These are phyloP conservation scores for Drosera capensis DNA, from an alignment of 148 eudicot species.

Conservation along the genomic window DNA sequence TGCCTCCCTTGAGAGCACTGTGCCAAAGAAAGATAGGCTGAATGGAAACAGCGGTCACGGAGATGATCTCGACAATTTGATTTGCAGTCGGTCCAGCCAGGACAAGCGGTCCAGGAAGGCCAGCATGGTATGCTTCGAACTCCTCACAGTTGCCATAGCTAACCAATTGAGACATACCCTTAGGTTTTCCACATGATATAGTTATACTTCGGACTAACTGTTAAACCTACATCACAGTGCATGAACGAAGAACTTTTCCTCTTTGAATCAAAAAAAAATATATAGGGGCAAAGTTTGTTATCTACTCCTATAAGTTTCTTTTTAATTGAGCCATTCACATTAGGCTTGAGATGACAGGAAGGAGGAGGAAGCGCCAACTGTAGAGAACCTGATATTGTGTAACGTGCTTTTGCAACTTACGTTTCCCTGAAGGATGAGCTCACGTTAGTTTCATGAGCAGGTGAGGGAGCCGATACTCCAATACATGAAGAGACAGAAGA, in stretches of 20 bases:
- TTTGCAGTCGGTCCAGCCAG: conserved; percentile 49
- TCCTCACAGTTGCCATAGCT: background rate
- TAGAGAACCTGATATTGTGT: too few relatives aligned
- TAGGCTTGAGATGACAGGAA: too few relatives aligned
- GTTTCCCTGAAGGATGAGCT: too few relatives aligned
- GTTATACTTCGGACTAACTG: too few relatives aligned
- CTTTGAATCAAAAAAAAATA: too few relatives aligned
- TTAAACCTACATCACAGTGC: background rate
- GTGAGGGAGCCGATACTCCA: conserved; percentile 84
- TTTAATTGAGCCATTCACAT: too few relatives aligned
- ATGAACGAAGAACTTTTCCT: background rate
- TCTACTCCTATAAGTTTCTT: too few relatives aligned
- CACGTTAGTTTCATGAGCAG: conserved; percentile 16
- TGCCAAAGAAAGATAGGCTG: conserved; percentile 29
- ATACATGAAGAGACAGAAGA: conserved; percentile 59
- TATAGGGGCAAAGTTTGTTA: too few relatives aligned
- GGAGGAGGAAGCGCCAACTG: too few relatives aligned
- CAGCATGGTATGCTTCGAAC: conserved; percentile 49
- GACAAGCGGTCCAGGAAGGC: conserved; percentile 64
- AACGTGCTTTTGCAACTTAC: too few relatives aligned
- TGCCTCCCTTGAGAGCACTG: conserved; percentile 69
- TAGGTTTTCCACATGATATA: too few relatives aligned
- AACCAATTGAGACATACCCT: background rate
- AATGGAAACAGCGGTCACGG: conserved; percentile 14
- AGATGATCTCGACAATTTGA: conserved; percentile 26